These are phyloP conservation scores for Scheffersomyces cryptocercus DNA, from an alignment of 1,139 yeast species.

Conservation along the genomic window DNA sequence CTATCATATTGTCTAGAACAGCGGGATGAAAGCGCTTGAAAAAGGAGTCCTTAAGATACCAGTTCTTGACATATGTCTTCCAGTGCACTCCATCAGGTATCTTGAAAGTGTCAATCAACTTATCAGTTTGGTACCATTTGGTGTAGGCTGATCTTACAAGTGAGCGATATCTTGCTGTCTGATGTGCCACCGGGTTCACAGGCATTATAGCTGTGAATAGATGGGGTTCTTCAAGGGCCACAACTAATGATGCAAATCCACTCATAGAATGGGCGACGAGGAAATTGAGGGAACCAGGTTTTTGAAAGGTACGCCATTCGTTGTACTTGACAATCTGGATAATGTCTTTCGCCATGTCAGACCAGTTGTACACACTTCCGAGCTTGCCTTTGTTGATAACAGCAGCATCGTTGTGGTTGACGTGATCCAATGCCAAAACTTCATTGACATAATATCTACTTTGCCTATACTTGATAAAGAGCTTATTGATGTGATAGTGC, in stretches of 20 bases:
- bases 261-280: constrained; percentile 14
- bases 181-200: constrained; percentile 10
- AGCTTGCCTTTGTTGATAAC: constrained; percentile 5
- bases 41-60: constrained; percentile 2
- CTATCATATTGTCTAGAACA: constrained; percentile 4
- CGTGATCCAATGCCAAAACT: constrained; percentile 9
- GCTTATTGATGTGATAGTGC: constrained; percentile 10
- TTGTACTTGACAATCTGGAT: constrained; percentile 4
- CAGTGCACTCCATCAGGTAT: constrained; percentile 2
- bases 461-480: constrained; percentile 3
- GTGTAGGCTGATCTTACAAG: neutral
- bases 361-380: constrained; percentile 8
- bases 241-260: constrained; percentile 31
- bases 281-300: constrained; percentile 4
- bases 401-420: constrained; percentile 11
- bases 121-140: constrained; percentile 4
- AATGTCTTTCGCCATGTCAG: constrained; percentile 9
- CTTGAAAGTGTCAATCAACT: constrained; percentile 3
- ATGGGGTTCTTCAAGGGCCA: constrained; percentile 6
- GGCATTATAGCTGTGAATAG: constrained; percentile 4
- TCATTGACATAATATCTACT: constrained; percentile 23
- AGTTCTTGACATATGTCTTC: neutral
- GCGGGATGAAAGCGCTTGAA: constrained; percentile 1
- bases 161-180: neutral
- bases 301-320: constrained; percentile 3